Evolutionary conservation across 768 basidiomycete genomes (phyloP), one percentile per base, ranked within the genome.

Genomic region (Lactarius evosmus): DNA sequence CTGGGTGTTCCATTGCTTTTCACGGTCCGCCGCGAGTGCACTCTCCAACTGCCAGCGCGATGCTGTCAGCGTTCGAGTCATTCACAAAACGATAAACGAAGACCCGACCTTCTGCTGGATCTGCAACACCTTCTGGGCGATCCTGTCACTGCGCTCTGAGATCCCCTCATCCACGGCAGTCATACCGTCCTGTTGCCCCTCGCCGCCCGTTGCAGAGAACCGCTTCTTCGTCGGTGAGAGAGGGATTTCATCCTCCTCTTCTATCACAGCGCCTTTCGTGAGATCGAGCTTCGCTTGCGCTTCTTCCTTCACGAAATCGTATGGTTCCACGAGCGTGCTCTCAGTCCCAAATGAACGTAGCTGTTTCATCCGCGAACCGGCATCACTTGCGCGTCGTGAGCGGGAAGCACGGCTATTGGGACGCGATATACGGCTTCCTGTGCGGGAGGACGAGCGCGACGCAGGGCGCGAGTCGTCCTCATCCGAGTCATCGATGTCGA

Each of bases 161-260:
- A 95, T 92, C 51, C 87, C 87, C 73, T 91, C 87, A 68, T 93
- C 92, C 17, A 92, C 89, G n/a, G 90, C 91, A 62, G 78, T 82
- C 87, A 93, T 92, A 27, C 86, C 87, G 71, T 91, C 89, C 67
- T 89, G 89, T 52, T 80, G 80, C 41, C 75, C 72, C 66, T 88
- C 90, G 36, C 80, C 76, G 44, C 83, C 84, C 22, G 85, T 82
- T 11, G 87, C 87, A 2, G 91, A 92, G 75, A 93, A 94, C 12
- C 91, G 82, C 74, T 92, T 92, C 80, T 85, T 86, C 75, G 81
- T 84, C 22, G 79, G 76, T 2, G 81, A 62, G 2, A 54, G 8
- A 8, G 57, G 57, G 32, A n/a, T 19, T 30, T 66, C 68, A 51
- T 67, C 70, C 58, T 80, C 80, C 55, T 77, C 77, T 68, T 86